Evolutionary conservation across 495 filamentous ascomycete genomes (phyloP), one percentile per base, ranked within the genome.

Genomic region (Patellaria atrata): DNA sequence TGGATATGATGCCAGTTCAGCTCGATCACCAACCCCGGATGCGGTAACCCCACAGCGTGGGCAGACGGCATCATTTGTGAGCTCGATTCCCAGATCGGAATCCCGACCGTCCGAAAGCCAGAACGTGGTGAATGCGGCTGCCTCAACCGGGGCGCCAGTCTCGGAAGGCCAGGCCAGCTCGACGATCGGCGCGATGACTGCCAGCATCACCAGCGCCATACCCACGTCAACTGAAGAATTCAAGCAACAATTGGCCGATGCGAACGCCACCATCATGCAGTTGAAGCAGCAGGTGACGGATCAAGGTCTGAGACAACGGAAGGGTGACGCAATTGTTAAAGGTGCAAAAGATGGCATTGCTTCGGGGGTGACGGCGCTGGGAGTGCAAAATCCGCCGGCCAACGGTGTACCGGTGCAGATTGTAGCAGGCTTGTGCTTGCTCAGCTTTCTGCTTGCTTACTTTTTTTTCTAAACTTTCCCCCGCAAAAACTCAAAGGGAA

Each of bases 401-500:
- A 64, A 75, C 20, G 86, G 87, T 17, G 84, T 97, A n/a, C 76
- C 89, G 0, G 68, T 97, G 27, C 77, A 85, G 55, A 68, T 82
- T 33, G 79, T 79, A 33, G 89, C 89, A 15, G 65, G 64, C 10
- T 61, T 97, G 30, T 96, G 89, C 49, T 63, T 97, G 55, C 40
- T 87, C 37, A 77, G 82, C 60, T 97, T 97, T 61, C 60, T 97
- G 53, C 65, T 96, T 47, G 91, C 82, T 2, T 97, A 93, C 56
- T 68, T 94, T 48, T 81, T 97, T 58, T 96, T 96, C 55, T 97
- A 73, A 67, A 20, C 30, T 45, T 43, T 30, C 36, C 38, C 47
- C 38, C 43, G 38, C 45, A 51, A 33, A 30, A 47, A 23, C 26
- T 17, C 17, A 31, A 37, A n/a, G n/a, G 23, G 23, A 26, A 9